A percentile compares a stretch with the other conserved stretches of the same genome.
These are phyloP conservation scores for Pouteria glomerata DNA, from an alignment of 148 eudicot genomes.

Conservation along the genomic window DNA sequence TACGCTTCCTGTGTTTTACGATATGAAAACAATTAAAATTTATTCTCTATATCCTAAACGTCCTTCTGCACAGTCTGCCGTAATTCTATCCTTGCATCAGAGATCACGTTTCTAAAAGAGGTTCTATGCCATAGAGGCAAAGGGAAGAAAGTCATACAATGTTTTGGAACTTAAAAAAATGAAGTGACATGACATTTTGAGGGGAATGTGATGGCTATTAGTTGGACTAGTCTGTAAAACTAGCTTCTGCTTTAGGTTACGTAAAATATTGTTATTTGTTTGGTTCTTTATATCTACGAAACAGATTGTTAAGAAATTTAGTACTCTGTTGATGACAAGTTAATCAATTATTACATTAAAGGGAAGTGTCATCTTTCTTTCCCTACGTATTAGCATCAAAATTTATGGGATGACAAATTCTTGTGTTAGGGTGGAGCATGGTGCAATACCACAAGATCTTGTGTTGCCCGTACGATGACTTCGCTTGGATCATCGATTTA, in stretches of 20 bases:
- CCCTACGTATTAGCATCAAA: neutral
- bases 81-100: neutral
- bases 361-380: no score
- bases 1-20: no score
- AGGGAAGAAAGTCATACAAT: no score
- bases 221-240: neutral
- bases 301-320: neutral
- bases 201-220: no score
- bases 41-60: neutral
- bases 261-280: neutral
- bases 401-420: no score
- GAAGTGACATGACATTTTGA: no score
- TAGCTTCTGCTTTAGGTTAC: neutral
- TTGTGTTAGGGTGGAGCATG: conserved; percentile 89
- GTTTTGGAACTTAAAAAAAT: no score
- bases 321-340: no score
- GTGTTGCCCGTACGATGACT: conserved; percentile 79
- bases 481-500: conserved; percentile 77
- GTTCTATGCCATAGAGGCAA: no score
- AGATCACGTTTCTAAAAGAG: no score
- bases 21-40: neutral
- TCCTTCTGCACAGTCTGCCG: neutral
- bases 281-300: neutral
- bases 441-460: conserved; percentile 70
- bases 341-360: no score